These are phyloP conservation scores for Chaetoceros muelleri DNA, from an alignment of 108 stramenopile genomes.

Conservation along the genomic window DNA sequence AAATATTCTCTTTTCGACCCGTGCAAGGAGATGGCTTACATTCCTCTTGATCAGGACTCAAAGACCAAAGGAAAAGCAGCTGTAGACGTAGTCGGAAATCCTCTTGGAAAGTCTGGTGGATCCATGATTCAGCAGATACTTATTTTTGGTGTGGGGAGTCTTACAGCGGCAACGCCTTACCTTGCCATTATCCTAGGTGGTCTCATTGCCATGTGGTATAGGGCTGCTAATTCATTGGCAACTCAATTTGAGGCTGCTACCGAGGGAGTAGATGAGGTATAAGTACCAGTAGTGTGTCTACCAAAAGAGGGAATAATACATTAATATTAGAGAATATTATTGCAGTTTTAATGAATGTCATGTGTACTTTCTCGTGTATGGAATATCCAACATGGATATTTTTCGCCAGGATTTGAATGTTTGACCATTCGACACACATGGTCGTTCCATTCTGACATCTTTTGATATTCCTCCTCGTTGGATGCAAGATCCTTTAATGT, in stretches of 20 bases:
- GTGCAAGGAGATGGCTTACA: conserved; percentile 99
- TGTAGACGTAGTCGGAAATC: conserved; percentile 96
- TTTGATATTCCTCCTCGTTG: no score
- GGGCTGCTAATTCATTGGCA: conserved; percentile 61
- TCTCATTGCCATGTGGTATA: conserved; percentile 68
- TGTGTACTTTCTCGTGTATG: no score
- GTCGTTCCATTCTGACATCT: not conserved
- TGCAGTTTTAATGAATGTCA: no score
- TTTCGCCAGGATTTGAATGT: no score
- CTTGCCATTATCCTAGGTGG: conserved; percentile 66
- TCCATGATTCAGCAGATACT: conserved; percentile 90
- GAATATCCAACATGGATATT: no score
- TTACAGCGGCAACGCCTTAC: conserved; percentile 81
- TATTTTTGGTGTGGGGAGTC: conserved; percentile 84
- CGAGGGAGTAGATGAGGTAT: conserved; percentile 24
- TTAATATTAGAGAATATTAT: not conserved
- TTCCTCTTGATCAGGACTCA: conserved; percentile 92
- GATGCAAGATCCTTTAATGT: no score
- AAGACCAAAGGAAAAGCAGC: conserved; percentile 99
- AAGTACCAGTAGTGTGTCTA: not conserved
- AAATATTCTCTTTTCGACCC: conserved; percentile 98
- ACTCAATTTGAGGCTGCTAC: conserved; percentile 75
- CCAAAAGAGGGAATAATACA: not conserved
- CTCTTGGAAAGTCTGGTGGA: conserved; percentile 94
- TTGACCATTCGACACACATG: not conserved